Base-by-base conservation (phyloP, 306 rosid genomes). In the Begonia fuchsioides region DNA sequence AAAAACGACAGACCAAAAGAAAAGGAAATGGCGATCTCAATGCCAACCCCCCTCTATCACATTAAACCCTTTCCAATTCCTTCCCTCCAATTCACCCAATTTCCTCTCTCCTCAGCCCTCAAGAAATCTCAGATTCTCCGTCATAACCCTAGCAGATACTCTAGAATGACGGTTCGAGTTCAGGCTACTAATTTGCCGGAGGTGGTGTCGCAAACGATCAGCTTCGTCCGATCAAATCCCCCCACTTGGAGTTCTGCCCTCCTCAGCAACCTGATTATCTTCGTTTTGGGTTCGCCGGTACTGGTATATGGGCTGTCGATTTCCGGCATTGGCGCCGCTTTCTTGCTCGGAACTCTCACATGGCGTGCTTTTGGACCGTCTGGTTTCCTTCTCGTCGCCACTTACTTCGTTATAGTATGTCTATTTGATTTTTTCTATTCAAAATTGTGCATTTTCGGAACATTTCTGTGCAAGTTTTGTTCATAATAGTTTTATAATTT, bases 291-390 rank as follows among this genome's bases (percentile, higher is more conserved):
- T 48, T 75, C 79, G 44, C 96, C 94, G n/a, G 43, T 92, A 52
- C 52, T 92, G 59, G 83, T 82, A 35, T 49, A 86, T 11, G 98
- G 98, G 0, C 71, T 92, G 58, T 85, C 96, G 1, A 68, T 73
- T 39, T 69, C 96, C 0, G 98, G 98, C 55, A 82, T 92, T 55
- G 79, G 11, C 5, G 82, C 98, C 14, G 98, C 98, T 26, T 92
- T 92, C 70, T 56, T 92, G 50, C 85, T 92, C 12, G 98, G 98
- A 3, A 82, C 94, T 6, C 88, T 92, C 71, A 92, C 93, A 51
- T 92, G 98, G 96, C 98, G 98, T 46, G 94, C 96, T 45, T 92
- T 85, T 77, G 96, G 94, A 5, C 52, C 80, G 12, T 39, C 81
- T 53, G 98, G 94, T 43, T 92, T 92, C 70, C 82, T 85, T 44